phyloP scores from a whole-genome alignment of 2,329 filamentous ascomycete genomes.

The Pestalotiopsis sp. region DNA sequence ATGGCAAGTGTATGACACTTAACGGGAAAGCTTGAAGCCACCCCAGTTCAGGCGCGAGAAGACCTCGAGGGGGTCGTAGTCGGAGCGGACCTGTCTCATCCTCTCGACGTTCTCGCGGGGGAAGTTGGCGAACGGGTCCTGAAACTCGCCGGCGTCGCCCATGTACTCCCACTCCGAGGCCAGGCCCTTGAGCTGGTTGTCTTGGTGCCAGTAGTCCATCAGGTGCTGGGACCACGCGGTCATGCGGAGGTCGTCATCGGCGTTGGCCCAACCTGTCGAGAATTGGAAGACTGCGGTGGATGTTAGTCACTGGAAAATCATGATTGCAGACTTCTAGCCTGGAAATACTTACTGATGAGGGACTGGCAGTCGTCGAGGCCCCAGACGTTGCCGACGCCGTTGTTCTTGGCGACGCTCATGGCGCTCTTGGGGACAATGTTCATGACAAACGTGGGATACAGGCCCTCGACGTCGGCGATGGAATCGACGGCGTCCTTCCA shows the following conservation, averaged over 20 bases:
- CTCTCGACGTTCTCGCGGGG: conserved; percentile 2
- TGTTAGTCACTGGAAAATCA: background rate
- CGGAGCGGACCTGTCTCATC: background rate
- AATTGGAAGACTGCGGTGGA: background rate
- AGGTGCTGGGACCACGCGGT: background rate
- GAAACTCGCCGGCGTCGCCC: conserved; percentile 36
- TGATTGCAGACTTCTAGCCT: background rate
- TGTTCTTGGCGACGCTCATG: conserved; percentile 32
- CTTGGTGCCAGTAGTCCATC: conserved; percentile 8
- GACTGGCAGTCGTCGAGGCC: conserved; percentile 33
- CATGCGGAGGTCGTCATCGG: background rate
- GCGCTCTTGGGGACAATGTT: conserved; percentile 33
- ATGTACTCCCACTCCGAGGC: conserved; percentile 43
- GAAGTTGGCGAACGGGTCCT: conserved; percentile 27
- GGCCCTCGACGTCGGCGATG: conserved; percentile 37
- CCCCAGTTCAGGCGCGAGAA: conserved; percentile 9
- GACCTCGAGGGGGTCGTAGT: conserved; percentile 5
- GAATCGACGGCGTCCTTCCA: conserved; percentile 38
- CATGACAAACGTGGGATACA: conserved; percentile 40
- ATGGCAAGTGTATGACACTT: background rate
- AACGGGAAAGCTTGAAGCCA: conserved; percentile 8
- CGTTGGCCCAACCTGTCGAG: conserved; percentile 9
- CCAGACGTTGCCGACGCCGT: conserved; percentile 42
- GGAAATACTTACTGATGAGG: conserved; percentile 30
- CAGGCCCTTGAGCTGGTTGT: conserved; percentile 24